phyloP scores from a whole-genome alignment of 1,284 basidiomycete species.

The Heterobasidion annosum region DNA sequence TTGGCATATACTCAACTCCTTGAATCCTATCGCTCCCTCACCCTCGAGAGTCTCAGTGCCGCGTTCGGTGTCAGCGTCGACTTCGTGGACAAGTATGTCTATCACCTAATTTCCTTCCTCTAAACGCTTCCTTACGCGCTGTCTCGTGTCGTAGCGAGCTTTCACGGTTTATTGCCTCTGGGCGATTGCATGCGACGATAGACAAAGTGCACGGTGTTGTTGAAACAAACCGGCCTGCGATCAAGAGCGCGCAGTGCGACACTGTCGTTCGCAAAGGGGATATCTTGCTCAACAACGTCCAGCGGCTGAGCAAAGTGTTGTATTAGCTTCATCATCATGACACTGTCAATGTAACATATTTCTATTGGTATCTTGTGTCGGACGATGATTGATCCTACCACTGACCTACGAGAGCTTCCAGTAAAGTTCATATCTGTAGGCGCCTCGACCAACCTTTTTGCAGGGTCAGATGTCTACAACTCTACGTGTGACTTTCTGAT shows the following conservation, averaged over 20 bases:
- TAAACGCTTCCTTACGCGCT: not conserved
- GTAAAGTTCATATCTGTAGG: too few relatives aligned
- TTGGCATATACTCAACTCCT: conserved; percentile 90
- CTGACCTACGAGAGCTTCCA: too few relatives aligned
- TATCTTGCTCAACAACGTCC: conserved; percentile 73
- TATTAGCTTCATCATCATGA: conserved; percentile 29
- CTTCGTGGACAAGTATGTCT: conserved; percentile 76
- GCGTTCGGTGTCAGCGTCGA: conserved; percentile 89
- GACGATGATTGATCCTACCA: too few relatives aligned
- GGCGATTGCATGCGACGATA: conserved; percentile 86
- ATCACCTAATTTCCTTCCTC: not conserved
- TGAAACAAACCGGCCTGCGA: conserved; percentile 83
- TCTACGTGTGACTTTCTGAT: too few relatives aligned
- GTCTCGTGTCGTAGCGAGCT: conserved; percentile 55
- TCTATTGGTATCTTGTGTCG: not conserved
- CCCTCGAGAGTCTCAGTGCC: conserved; percentile 76
- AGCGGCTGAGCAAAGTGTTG: conserved; percentile 68
- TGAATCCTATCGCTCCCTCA: conserved; percentile 87
- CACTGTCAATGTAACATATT: not conserved
- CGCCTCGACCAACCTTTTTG: too few relatives aligned
- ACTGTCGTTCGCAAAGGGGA: conserved; percentile 86
- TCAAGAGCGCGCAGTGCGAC: conserved; percentile 89
- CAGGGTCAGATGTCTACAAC: too few relatives aligned
- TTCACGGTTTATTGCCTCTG: conserved; percentile 87
- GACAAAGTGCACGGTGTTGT: conserved; percentile 93